phyloP scores from a whole-genome alignment of 2,329 filamentous ascomycete genomes.

The Fusarium nanum region DNA sequence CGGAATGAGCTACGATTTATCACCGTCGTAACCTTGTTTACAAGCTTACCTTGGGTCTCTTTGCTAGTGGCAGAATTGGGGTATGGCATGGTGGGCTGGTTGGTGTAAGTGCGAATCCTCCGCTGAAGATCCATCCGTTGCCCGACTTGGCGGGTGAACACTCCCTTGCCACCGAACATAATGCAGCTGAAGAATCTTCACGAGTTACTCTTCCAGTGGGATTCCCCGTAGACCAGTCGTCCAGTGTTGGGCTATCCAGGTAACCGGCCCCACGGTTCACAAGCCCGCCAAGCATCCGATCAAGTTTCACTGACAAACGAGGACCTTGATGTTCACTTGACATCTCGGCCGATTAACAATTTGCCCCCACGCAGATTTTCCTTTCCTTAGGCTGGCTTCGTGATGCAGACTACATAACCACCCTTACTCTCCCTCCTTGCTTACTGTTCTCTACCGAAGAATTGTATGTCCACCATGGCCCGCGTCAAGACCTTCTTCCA shows the following conservation, averaged over 20 bases:
- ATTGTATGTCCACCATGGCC: conserved; percentile 24
- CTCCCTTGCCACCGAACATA: not conserved
- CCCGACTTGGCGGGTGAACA: not conserved
- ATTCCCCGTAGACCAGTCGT: not conserved
- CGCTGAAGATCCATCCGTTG: conserved; percentile 9
- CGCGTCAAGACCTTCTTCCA: conserved; percentile 20
- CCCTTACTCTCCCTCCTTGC: not conserved
- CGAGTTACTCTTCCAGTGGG: not conserved
- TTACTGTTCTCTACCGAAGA: not conserved
- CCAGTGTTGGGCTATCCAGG: conserved; percentile 15
- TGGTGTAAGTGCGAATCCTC: not conserved
- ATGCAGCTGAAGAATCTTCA: not conserved
- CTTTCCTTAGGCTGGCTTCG: fast-evolving
- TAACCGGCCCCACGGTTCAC: conserved; percentile 19
- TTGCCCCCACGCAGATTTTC: conserved; percentile 11
- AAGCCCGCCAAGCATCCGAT: not conserved
- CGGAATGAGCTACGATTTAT: not conserved
- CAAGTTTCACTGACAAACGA: conserved; percentile 31
- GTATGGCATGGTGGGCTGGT: not conserved
- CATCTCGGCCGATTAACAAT: not conserved
- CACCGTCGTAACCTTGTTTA: conserved; percentile 19
- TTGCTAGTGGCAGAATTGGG: conserved; percentile 15
- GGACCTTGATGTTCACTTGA: conserved; percentile 35
- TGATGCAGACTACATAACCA: conserved; percentile 15
- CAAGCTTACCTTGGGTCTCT: conserved; percentile 12